Conservation (phyloP, 1,284 basidiomycete genomes). For the Porodaedalea pini region DNA sequence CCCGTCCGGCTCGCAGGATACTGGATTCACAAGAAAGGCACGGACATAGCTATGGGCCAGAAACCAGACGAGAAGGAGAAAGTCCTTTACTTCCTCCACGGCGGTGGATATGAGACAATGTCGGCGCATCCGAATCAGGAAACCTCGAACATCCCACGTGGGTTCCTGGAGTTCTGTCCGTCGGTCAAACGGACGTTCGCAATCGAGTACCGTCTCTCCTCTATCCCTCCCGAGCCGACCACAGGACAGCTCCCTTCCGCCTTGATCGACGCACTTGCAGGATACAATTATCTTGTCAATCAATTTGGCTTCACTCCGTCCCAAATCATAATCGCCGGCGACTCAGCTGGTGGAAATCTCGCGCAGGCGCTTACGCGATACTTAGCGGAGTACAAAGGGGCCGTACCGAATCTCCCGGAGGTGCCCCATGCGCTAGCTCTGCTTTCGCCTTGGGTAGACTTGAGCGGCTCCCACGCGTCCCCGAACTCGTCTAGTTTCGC, state of each 20-base stretch:
- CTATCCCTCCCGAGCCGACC: slow-evolving; percentile 24
- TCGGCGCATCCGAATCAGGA: slow-evolving; percentile 42
- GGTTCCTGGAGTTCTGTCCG: slow-evolving; percentile 22
- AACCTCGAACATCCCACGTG: slow-evolving; percentile 28
- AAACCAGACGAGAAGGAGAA: slow-evolving; percentile 45
- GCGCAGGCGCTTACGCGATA: slow-evolving; percentile 38
- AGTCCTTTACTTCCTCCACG: slow-evolving; percentile 49
- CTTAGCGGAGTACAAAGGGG: slow-evolving; percentile 27
- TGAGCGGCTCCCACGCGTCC: slow-evolving; percentile 36
- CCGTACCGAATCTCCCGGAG: slow-evolving; percentile 34
- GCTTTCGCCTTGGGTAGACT: slow-evolving; percentile 57
- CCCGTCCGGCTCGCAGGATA: slow-evolving; percentile 51
- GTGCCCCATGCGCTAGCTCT: slow-evolving; percentile 50
- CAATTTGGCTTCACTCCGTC: slow-evolving; percentile 36
- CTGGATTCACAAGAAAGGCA: slow-evolving; percentile 46
- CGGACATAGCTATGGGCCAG: slow-evolving; percentile 33
- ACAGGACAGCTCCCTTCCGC: slow-evolving; percentile 44
- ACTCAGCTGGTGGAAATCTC: slow-evolving; percentile 54
- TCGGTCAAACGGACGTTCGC: slow-evolving; percentile 31
- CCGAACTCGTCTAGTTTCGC: slow-evolving; percentile 31
- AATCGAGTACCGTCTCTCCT: slow-evolving; percentile 34
- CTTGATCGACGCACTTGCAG: slow-evolving; percentile 44
- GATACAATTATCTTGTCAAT: slow-evolving; percentile 42
- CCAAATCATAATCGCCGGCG: slow-evolving; percentile 49
- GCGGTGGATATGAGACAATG: slow-evolving; percentile 41